Evolutionary conservation across 2,329 filamentous ascomycete genomes (phyloP).

Genomic region (Piedraia hortae): DNA sequence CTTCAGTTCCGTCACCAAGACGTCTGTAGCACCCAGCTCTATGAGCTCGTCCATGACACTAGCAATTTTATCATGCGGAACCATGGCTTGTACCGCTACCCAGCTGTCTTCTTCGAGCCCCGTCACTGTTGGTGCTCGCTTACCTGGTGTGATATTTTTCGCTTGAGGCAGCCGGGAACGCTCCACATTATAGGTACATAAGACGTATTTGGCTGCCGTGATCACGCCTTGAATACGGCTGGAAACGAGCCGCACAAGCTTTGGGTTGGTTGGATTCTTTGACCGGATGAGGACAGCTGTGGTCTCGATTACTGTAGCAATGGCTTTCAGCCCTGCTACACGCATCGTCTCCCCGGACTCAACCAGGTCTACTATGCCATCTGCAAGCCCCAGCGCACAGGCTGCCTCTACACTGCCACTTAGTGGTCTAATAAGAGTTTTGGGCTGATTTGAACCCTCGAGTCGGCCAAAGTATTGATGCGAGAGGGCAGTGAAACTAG

Average conservation of each 20-base stretch:
- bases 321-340: conserved; percentile 74
- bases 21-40: conserved; percentile 53
- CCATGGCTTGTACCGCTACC: conserved; percentile 90
- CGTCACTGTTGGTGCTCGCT: conserved; percentile 51
- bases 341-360: conserved; percentile 98
- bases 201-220: conserved; percentile 73
- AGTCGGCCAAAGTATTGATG: conserved; percentile 60
- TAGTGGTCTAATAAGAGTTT: conserved; percentile 1
- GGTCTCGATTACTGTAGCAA: conserved; percentile 74
- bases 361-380: conserved; percentile 92
- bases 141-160: conserved; percentile 63
- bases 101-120: conserved; percentile 57
- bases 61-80: conserved; percentile 63
- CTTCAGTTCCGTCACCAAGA: conserved; percentile 61
- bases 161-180: conserved; percentile 38
- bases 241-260: conserved; percentile 59
- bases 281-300: conserved; percentile 83
- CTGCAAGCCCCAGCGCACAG: conserved; percentile 80
- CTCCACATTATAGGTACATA: conserved; percentile 89
- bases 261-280: conserved; percentile 49
- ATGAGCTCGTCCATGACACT: conserved; percentile 64
- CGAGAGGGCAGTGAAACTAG: conserved; percentile 72
- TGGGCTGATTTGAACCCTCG: conserved; percentile 23
- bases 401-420: conserved; percentile 88
- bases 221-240: conserved; percentile 81